Evolutionary conservation across 305 asterid species (phyloP), one percentile per base, ranked within the genome.

Genomic region (Fraxinus dipetala): DNA sequence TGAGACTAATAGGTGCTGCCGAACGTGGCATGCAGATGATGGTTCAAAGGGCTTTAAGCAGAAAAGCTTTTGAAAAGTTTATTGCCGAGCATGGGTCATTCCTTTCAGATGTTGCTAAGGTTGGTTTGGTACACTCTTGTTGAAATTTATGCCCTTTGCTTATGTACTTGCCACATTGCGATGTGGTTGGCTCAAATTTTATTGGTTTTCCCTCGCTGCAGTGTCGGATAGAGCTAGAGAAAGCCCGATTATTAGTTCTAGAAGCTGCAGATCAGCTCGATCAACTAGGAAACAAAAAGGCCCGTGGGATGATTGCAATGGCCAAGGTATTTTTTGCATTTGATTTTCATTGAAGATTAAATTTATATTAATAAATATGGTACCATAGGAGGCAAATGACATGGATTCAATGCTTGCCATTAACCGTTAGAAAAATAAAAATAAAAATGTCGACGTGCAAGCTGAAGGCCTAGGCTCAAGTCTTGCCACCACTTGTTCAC

Each of bases 221-320:
- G 98, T 93, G 95, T 85, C 98, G 99, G 72, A 90, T 96, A 78
- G 98, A 96, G 78, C 88, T 96, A 76, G 99, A 94, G 89, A 86
- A 90, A 79, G 90, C 98, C 45, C 88, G 98, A 79, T 84, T 94
- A 84, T 89, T 96, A 81, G 95, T 94, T 90, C 92, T 96, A 14
- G 98, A 96, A 90, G 99, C 98, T 65, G 99, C 99, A 51, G 98
- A 91, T 85, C 98, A 92, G 85, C 99, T 94, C 77, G 98, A 94
- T 85, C 90, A 91, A 8, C 91, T 89, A 51, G 98, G 98, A 85
- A 96, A 92, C 84, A 94, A 88, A 76, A 85, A 82, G 82, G 98
- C 98, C 48, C 96, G 93, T 7, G 97, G 98, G 72, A 93, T 86
- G 77, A 86, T 96, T 26, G 97, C 98, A 84, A 96, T 96, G 99